Conservation (phyloP, 2,329 filamentous ascomycete genomes). For the Domatiomyces catenatus region DNA sequence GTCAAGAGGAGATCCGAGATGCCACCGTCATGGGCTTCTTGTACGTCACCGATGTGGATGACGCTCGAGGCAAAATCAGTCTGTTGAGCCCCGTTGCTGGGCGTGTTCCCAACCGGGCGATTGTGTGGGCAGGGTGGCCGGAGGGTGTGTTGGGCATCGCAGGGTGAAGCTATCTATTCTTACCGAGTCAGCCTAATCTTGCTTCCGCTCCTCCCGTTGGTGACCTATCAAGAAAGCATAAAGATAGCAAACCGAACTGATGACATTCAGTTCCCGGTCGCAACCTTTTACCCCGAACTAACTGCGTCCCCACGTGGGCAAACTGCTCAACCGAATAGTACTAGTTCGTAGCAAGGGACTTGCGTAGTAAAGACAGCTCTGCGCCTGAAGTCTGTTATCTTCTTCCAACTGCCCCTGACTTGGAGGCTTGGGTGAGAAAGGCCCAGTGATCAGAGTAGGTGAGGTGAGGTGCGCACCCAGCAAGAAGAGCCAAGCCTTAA, state of each 20-base stretch:
- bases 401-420: background rate
- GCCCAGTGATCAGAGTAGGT: background rate
- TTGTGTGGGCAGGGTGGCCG: slow-evolving; percentile 77
- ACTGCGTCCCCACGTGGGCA: background rate
- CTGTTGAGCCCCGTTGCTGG: slow-evolving; percentile 74
- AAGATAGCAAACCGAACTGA: too few relatives aligned
- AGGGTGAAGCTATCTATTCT: background rate
- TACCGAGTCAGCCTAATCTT: too few relatives aligned
- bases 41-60: slow-evolving; percentile 83
- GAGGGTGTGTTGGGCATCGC: slow-evolving; percentile 61
- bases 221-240: too few relatives aligned
- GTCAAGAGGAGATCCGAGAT: slow-evolving; percentile 52
- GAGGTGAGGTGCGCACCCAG: background rate
- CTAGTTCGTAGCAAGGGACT: background rate
- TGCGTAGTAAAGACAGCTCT: background rate
- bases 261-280: too few relatives aligned
- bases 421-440: background rate
- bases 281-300: background rate
- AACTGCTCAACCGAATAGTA: background rate
- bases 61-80: slow-evolving; percentile 63
- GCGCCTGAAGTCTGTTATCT: background rate
- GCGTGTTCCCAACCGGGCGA: slow-evolving; percentile 58
- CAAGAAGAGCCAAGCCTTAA: background rate
- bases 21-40: slow-evolving; percentile 82
- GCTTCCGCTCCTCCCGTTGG: too few relatives aligned